phyloP scores from a whole-genome alignment of 192 early-diverging fungal species.

The Lobosporangium transversale region DNA sequence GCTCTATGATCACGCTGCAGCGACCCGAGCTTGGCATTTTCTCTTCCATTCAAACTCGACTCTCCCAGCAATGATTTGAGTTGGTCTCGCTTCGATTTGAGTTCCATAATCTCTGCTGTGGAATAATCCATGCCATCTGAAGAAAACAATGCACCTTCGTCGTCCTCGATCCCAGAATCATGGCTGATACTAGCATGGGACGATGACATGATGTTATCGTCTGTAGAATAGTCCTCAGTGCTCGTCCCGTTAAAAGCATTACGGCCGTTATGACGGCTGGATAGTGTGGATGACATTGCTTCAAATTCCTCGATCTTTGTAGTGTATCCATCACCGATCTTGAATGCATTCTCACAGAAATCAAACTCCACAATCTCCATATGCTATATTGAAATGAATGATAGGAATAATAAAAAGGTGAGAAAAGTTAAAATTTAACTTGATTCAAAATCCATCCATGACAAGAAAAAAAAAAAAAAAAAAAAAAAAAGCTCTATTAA shows the following conservation, averaged over 20 bases:
- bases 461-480: not conserved
- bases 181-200: constrained; percentile 41
- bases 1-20: constrained; percentile 18
- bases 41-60: constrained; percentile 16
- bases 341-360: constrained; percentile 52
- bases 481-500: not conserved
- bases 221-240: constrained; percentile 32
- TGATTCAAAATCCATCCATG: too few species aligned
- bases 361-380: constrained; percentile 46
- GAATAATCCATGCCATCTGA: constrained; percentile 26
- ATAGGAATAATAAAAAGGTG: not conserved
- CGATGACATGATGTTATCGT: constrained; percentile 29
- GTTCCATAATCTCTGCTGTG: constrained; percentile 33
- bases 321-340: constrained; percentile 27
- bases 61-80: constrained; percentile 39
- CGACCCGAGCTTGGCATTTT: constrained; percentile 14
- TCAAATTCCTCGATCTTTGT: constrained; percentile 6
- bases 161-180: constrained; percentile 48
- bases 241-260: not conserved
- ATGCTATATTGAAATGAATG: too few species aligned
- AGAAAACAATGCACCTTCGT: constrained; percentile 9
- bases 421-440: not conserved
- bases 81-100: constrained; percentile 47
- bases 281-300: not conserved
- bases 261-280: not conserved